Evolutionary conservation across 2,329 filamentous ascomycete species (phyloP).

Genomic region (Talaromyces sp.): DNA sequence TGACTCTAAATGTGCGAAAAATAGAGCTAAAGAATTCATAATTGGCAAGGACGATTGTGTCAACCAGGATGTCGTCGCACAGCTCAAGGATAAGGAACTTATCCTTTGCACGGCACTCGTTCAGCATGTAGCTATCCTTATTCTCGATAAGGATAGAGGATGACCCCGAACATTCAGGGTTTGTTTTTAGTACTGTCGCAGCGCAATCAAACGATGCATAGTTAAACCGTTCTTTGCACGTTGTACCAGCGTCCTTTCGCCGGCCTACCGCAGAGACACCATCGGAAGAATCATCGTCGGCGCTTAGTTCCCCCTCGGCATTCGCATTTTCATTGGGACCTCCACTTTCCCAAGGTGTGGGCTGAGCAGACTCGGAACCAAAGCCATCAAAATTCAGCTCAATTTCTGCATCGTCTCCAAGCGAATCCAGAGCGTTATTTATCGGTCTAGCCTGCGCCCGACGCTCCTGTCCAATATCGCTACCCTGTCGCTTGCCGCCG

Average conservation of each 20-base stretch:
- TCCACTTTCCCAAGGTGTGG: constrained; percentile 29
- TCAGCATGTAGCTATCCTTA: constrained; percentile 97
- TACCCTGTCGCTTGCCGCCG: constrained; percentile 55
- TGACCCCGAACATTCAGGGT: constrained; percentile 77
- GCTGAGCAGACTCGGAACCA: constrained; percentile 40
- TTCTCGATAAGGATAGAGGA: constrained; percentile 91
- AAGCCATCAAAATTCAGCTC: constrained; percentile 67
- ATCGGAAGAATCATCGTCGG: constrained; percentile 35
- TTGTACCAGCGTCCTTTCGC: constrained; percentile 92
- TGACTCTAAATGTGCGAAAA: constrained; percentile 84
- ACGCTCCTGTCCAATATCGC: constrained; percentile 48
- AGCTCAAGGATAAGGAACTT: constrained; percentile 95
- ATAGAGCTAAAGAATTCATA: constrained; percentile 99
- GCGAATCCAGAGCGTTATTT: constrained; percentile 68
- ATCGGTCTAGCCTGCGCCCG: constrained; percentile 52
- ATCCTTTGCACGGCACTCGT: constrained; percentile 79
- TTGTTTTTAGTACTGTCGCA: constrained; percentile 87
- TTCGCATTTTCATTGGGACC: constrained; percentile 25
- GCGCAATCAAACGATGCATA: constrained; percentile 97
- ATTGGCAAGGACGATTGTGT: constrained; percentile 95
- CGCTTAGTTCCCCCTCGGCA: constrained; percentile 19
- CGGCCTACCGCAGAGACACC: constrained; percentile 50
- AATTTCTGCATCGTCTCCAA: constrained; percentile 88
- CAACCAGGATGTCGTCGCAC: constrained; percentile 80
- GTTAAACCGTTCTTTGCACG: constrained; percentile 95